phyloP scores from a whole-genome alignment of 768 basidiomycete genomes.

The Lactarius deliciosus region DNA sequence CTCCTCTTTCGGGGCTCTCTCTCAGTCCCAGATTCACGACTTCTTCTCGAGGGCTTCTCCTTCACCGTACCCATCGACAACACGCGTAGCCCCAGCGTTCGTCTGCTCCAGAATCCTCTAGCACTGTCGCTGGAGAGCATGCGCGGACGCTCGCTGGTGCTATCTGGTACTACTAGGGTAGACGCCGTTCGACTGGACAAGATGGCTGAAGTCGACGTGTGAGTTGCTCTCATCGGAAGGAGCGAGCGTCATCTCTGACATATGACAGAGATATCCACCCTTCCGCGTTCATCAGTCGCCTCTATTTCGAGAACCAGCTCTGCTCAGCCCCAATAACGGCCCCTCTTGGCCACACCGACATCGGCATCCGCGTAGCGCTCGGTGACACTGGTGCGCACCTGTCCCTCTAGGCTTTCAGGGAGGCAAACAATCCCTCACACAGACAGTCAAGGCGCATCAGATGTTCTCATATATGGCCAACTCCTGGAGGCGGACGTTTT shows the following conservation, averaged over 20 bases:
- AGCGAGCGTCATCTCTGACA: conserved; percentile 1
- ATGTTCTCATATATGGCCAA: conserved; percentile 58
- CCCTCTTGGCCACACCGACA: conserved; percentile 42
- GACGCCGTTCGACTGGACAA: conserved; percentile 61
- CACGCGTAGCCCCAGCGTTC: conserved; percentile 23
- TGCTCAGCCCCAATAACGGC: conserved; percentile 48
- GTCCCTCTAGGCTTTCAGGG: conserved; percentile 3
- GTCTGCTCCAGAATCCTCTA: conserved; percentile 63
- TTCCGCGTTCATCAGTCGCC: conserved; percentile 53
- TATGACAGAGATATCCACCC: conserved; percentile 66
- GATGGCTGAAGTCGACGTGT: conserved; percentile 51
- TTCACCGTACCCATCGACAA: conserved; percentile 54
- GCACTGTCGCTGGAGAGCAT: conserved; percentile 77
- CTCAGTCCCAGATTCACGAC: conserved; percentile 68
- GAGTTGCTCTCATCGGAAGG: conserved; percentile 32
- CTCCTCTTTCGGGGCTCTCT: conserved; percentile 76
- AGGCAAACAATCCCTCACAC: neutral
- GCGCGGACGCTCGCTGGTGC: conserved; percentile 65
- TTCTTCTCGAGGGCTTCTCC: conserved; percentile 71
- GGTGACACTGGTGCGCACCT: conserved; percentile 59
- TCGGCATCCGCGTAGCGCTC: conserved; percentile 65
- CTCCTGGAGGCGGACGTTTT: conserved; percentile 29
- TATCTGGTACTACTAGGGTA: conserved; percentile 54
- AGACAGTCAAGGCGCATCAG: conserved; percentile 71
- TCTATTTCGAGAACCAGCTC: conserved; percentile 72